phyloP scores from a whole-genome alignment of 768 basidiomycete genomes.

The Lentinula guzmanii region DNA sequence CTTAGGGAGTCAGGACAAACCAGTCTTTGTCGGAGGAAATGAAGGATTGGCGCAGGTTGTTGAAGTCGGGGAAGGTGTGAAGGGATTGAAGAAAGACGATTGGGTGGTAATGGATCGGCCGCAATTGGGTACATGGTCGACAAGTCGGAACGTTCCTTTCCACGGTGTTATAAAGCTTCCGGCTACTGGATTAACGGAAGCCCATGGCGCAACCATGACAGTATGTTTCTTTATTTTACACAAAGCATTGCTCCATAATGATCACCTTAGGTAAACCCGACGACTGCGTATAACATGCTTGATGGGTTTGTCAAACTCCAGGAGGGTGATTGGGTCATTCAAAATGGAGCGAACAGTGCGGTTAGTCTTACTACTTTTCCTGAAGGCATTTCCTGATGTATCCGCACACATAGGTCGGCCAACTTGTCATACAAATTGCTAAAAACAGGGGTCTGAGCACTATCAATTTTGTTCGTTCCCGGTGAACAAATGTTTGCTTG shows the following conservation, averaged over 20 bases:
- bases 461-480: conserved; percentile 73
- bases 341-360: conserved; percentile 84
- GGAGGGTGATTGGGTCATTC: conserved; percentile 74
- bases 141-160: conserved; percentile 44
- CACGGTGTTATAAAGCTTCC: conserved; percentile 61
- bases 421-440: conserved; percentile 86
- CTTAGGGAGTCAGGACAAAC: conserved; percentile 22
- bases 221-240: conserved; percentile 29
- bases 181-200: conserved; percentile 41
- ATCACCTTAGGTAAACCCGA: conserved; percentile 61
- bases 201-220: conserved; percentile 69
- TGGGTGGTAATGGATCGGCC: conserved; percentile 69
- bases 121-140: conserved; percentile 75
- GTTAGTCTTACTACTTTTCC: conserved; percentile 33
- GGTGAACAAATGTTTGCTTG: conserved; percentile 31
- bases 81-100: conserved; percentile 46
- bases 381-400: conserved; percentile 2
- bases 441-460: conserved; percentile 63
- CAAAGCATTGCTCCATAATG: not conserved
- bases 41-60: conserved; percentile 69
- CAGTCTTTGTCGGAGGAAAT: conserved; percentile 65
- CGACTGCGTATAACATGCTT: conserved; percentile 82
- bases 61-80: conserved; percentile 52
- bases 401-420: conserved; percentile 52
- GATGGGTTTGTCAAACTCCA: conserved; percentile 58